These are phyloP conservation scores for Ceratobasidium sp. DNA, from an alignment of 1,284 basidiomycete genomes.

Conservation along the genomic window DNA sequence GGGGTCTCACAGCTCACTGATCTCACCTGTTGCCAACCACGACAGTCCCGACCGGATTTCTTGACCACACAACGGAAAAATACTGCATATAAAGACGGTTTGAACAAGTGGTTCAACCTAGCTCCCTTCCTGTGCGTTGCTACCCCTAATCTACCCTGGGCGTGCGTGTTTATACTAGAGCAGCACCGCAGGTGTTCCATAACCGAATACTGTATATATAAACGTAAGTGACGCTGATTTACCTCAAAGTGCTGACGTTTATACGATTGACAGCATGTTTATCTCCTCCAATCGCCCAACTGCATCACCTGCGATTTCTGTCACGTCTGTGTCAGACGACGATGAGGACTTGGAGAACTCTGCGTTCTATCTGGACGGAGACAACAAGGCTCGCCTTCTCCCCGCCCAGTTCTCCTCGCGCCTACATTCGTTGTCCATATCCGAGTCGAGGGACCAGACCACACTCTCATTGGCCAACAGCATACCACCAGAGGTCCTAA, in stretches of 20 bases:
- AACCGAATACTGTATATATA: background rate
- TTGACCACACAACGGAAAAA: no score
- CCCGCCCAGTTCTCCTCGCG: conserved; percentile 43
- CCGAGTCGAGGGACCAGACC: conserved; percentile 19
- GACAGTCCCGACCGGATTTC: no score
- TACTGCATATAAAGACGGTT: no score
- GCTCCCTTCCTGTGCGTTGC: background rate
- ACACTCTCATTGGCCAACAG: conserved; percentile 44
- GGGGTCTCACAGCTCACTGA: conserved; percentile 10
- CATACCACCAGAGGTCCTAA: conserved; percentile 89
- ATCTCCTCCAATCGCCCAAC: conserved; percentile 37
- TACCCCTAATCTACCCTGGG: background rate
- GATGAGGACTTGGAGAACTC: conserved; percentile 70
- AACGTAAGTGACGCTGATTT: background rate
- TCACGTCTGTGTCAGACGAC: conserved; percentile 44
- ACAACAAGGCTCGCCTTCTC: conserved; percentile 44
- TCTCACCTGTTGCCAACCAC: conserved; percentile 9
- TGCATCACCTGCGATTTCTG: conserved; percentile 49
- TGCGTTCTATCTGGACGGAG: conserved; percentile 48
- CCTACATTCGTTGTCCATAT: conserved; percentile 19
- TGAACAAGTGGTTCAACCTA: background rate
- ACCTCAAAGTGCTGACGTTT: background rate
- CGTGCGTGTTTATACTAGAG: conserved; percentile 9
- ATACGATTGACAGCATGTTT: conserved; percentile 7
- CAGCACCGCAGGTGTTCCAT: background rate